phyloP scores from a whole-genome alignment of 2,329 filamentous ascomycete species.

The Talaromyces piceae region DNA sequence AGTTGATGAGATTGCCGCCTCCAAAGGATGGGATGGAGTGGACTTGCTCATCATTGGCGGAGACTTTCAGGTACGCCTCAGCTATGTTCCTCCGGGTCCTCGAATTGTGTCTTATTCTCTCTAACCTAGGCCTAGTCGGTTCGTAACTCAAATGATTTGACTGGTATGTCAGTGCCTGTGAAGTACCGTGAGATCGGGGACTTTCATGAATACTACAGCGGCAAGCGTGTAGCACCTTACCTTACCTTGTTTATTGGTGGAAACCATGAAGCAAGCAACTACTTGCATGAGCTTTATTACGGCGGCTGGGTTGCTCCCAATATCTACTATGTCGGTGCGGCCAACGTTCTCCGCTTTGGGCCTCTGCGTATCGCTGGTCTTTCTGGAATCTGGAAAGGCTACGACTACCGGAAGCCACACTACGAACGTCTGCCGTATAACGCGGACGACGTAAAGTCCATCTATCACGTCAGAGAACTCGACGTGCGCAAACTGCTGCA shows the following conservation, averaged over 20 bases:
- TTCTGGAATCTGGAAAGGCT: constrained; percentile 91
- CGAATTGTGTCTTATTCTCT: not conserved
- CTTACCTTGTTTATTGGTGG: constrained; percentile 88
- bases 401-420: constrained; percentile 77
- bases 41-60: constrained; percentile 92
- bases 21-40: constrained; percentile 69
- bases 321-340: constrained; percentile 93
- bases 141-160: constrained; percentile 80
- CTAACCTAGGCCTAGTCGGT: constrained; percentile 55
- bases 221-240: constrained; percentile 68
- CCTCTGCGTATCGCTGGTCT: constrained; percentile 81
- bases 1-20: constrained; percentile 59
- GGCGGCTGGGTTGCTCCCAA: constrained; percentile 95
- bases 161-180: constrained; percentile 77
- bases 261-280: constrained; percentile 88
- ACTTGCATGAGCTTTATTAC: constrained; percentile 89
- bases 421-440: constrained; percentile 81
- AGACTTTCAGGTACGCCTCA: constrained; percentile 77
- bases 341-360: constrained; percentile 78
- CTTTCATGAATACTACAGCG: constrained; percentile 91
- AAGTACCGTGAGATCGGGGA: constrained; percentile 88
- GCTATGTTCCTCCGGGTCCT: constrained; percentile 33
- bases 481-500: constrained; percentile 87
- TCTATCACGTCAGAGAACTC: constrained; percentile 84
- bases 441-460: constrained; percentile 64